phyloP scores from a whole-genome alignment of 192 early-diverging fungal species.

The Obelidium mucronatum region DNA sequence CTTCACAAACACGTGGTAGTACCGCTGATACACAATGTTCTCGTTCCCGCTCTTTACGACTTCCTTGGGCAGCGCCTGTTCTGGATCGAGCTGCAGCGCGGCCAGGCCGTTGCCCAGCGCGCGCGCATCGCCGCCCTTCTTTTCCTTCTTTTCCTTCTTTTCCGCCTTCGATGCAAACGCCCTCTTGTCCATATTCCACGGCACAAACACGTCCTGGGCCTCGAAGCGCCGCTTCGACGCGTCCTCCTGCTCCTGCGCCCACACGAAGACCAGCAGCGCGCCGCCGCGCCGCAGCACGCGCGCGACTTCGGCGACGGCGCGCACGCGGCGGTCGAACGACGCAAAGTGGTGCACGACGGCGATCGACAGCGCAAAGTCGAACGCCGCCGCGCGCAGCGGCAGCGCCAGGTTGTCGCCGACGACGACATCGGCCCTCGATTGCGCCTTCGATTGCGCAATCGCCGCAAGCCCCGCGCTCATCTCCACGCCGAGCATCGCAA shows the following conservation, averaged over 20 bases:
- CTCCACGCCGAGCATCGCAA: conserved; percentile 86
- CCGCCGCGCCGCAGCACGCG: conserved; percentile 77
- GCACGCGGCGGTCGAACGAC: conserved; percentile 70
- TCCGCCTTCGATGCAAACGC: background rate
- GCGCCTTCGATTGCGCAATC: conserved; percentile 75
- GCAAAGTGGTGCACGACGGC: conserved; percentile 97
- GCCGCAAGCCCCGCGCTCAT: conserved; percentile 77
- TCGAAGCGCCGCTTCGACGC: conserved; percentile 77
- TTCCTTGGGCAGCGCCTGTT: conserved; percentile 42
- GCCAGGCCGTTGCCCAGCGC: background rate
- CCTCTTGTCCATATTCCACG: conserved; percentile 79
- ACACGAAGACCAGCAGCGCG: conserved; percentile 86
- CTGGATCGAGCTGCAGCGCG: conserved; percentile 35
- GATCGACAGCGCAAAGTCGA: conserved; percentile 96
- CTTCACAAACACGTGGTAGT: conserved; percentile 91
- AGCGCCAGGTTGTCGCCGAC: conserved; percentile 81
- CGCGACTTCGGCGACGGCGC: conserved; percentile 80
- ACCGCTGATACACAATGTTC: conserved; percentile 61
- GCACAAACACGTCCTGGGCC: conserved; percentile 92
- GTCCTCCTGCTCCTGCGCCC: conserved; percentile 93
- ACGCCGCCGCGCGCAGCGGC: conserved; percentile 73
- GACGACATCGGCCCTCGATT: conserved; percentile 84
- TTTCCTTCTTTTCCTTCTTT: background rate
- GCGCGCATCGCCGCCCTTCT: background rate
- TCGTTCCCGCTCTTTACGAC: conserved; percentile 42